Evolutionary conservation across 164 flowering plant species (phyloP).

Genomic region (Annona squamosa): DNA sequence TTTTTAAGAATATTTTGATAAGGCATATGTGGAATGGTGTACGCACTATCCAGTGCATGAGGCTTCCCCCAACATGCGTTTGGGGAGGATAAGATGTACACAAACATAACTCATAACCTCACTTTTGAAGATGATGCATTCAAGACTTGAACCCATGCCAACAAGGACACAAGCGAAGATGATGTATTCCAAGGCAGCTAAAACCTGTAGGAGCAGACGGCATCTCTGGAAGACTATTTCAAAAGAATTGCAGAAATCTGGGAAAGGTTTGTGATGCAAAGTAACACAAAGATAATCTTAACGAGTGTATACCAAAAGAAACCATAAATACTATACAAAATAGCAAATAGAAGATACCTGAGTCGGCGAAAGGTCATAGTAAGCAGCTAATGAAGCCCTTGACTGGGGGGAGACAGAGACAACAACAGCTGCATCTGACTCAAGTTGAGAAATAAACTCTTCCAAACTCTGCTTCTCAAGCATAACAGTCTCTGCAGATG

Average conservation of each 20-base stretch:
- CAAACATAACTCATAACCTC: no score
- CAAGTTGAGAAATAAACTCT: slow-evolving; percentile 72
- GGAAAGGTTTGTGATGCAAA: neutral
- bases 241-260: neutral
- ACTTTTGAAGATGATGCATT: no score
- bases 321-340: neutral
- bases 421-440: slow-evolving; percentile 59
- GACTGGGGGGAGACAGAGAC: slow-evolving; percentile 91
- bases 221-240: neutral
- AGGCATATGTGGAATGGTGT: no score
- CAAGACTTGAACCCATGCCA: no score
- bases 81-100: no score
- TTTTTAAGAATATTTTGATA: no score
- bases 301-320: no score
- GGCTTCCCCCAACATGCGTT: no score
- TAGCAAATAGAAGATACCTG: slow-evolving; percentile 40
- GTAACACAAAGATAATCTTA: no score
- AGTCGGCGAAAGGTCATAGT: slow-evolving; percentile 69
- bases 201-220: neutral
- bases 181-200: no score
- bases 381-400: slow-evolving; percentile 82
- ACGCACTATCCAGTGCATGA: no score
- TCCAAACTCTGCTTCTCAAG: slow-evolving; percentile 94
- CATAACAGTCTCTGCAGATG: slow-evolving; percentile 94
- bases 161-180: no score